Base-by-base conservation (phyloP, 2,329 filamentous ascomycete genomes). In the Phialemonium atrogriseum region DNA sequence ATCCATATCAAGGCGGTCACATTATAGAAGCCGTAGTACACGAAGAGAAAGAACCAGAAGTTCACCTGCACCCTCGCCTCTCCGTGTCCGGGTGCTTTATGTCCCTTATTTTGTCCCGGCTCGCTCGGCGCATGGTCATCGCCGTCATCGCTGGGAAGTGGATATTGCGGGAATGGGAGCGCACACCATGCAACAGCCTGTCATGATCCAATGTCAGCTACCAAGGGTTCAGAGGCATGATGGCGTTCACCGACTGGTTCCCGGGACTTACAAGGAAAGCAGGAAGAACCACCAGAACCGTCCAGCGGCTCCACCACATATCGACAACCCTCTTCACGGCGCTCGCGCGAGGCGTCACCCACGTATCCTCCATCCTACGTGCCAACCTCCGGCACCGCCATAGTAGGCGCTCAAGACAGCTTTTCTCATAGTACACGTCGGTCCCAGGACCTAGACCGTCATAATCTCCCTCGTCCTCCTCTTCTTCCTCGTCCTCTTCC, bases 41-140 rank as follows among this genome's bases (percentile, higher is more conserved):
- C 70, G 29, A 80, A 69, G 22, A 82, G 60, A 47, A 82, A 82
- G 61, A 80, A 80, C 77, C 77, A 82, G 47, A 81, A 81, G 57
- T 78, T 79, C 43, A 81, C 69, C 39, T 72, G 68, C 5, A 81
- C 77, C 24, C 70, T 62, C 5, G 76, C 73, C 43, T 68, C 63
- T 36, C 77, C 77, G 59, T 81, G 75, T 16, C 76, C 77, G 1
- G 76, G 75, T 1, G 60, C 55, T 33, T 66, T 69, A 41, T 59
- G 58, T 23, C 52, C 54, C 16, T 42, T 34, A 24, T 38, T 36
- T 36, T 26, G 46, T 30, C 20, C 32, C 13, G 46, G 45, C 24
- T 46, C 50, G 30, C 46, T 46, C 21, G 36, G 43, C 19, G 37
- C 41, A 20, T 46, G 48, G 32, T 59, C 54, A 18, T 36, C 29